A percentile compares a stretch with the other conserved stretches of the same genome.
phyloP scores from a whole-genome alignment of 176 grass and related monocot genomes.

The Elymus sibiricus region DNA sequence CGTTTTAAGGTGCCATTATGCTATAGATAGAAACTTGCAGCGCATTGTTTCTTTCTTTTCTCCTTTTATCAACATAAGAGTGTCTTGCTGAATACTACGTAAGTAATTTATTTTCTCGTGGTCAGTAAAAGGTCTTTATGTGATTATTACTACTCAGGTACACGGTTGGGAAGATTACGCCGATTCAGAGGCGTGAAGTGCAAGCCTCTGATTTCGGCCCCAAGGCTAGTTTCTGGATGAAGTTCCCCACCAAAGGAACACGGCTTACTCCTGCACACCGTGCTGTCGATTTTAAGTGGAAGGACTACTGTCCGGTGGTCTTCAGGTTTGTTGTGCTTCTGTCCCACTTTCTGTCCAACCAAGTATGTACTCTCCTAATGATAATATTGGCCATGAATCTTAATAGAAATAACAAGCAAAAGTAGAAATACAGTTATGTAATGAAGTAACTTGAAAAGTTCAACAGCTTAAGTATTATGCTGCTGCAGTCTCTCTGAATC shows the following conservation, averaged over 20 bases:
- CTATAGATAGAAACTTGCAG: background rate
- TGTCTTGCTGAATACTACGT: background rate
- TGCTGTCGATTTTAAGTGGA: constrained; percentile 97
- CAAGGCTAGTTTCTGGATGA: constrained; percentile 97
- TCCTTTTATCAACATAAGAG: background rate
- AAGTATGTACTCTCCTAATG: background rate
- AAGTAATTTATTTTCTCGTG: background rate
- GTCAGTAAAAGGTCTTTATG: background rate
- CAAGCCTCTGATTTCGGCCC: constrained; percentile 88
- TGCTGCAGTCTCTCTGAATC: background rate
- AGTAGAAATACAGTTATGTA: background rate
- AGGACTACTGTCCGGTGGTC: constrained; percentile 97
- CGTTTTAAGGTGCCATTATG: background rate
- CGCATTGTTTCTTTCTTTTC: background rate
- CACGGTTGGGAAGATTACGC: constrained; percentile 98
- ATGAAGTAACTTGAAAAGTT: background rate
- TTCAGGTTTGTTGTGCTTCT: constrained; percentile 63
- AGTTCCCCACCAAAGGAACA: constrained; percentile 84
- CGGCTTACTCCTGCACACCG: constrained; percentile 82
- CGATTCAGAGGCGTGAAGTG: constrained; percentile 86
- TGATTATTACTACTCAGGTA: constrained; percentile 58
- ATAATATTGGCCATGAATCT: too few species aligned
- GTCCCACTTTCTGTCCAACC: background rate
- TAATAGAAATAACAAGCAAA: background rate
- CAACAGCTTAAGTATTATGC: background rate